Evolutionary conservation across 805 yeast genomes (phyloP).

Genomic region (Allodekkera sacchari): DNA sequence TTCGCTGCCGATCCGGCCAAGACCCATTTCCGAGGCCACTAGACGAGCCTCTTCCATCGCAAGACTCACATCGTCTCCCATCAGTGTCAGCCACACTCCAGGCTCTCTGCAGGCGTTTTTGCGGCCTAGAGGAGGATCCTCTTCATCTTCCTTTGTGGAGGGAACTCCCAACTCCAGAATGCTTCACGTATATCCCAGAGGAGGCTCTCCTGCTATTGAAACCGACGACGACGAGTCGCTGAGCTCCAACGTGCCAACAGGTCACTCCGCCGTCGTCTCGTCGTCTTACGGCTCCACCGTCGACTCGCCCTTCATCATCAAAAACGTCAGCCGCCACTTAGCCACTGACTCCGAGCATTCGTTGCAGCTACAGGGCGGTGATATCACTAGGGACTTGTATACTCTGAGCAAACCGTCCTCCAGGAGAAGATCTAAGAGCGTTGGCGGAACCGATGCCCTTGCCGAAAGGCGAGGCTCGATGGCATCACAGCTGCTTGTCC

Average conservation of each 20-base stretch:
- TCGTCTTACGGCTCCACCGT: constrained; percentile 18
- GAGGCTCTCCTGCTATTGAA: constrained; percentile 17
- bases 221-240: constrained; percentile 6
- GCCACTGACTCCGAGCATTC: constrained; percentile 25
- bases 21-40: constrained; percentile 7
- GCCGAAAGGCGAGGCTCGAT: constrained; percentile 47
- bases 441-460: constrained; percentile 19
- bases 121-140: constrained; percentile 14
- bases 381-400: constrained; percentile 42
- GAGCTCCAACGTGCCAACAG: constrained; percentile 1
- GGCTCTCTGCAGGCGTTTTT: constrained; percentile 5
- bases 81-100: constrained; percentile 8
- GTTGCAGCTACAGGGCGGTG: constrained; percentile 39
- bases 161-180: constrained; percentile 1
- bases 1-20: constrained; percentile 6
- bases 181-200: not conserved
- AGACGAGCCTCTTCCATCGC: constrained; percentile 28
- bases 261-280: constrained; percentile 4
- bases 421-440: constrained; percentile 20
- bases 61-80: constrained; percentile 23
- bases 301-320: constrained; percentile 28
- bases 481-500: constrained; percentile 65
- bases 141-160: constrained; percentile 11
- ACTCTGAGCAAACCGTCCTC: constrained; percentile 13
- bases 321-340: constrained; percentile 29